A percentile compares a stretch with the other conserved stretches of the same genome.
Conservation (phyloP, 805 yeast genomes). For the Helenozyma rhizophorensis region DNA sequence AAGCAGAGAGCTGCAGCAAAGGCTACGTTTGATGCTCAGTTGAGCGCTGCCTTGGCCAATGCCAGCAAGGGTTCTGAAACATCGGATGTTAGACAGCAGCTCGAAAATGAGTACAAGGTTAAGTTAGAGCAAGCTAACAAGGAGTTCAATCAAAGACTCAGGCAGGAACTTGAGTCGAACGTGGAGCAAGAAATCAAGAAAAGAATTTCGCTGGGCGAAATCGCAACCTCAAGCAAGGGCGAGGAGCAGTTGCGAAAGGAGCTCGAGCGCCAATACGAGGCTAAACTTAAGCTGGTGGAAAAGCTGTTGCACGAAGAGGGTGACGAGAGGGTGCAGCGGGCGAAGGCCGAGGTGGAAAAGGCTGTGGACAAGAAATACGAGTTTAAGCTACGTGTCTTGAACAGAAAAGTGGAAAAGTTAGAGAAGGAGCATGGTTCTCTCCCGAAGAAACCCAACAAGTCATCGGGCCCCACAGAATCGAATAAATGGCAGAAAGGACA, state of each 20-base stretch:
- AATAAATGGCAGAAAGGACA: slow-evolving; percentile 1
- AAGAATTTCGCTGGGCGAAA: slow-evolving; percentile 5
- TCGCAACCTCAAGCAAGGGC: neutral
- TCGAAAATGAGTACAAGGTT: slow-evolving; percentile 20
- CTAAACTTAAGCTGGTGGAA: slow-evolving; percentile 18
- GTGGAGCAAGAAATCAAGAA: slow-evolving; percentile 17
- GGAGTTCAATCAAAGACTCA: slow-evolving; percentile 30
- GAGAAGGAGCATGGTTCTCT: slow-evolving; percentile 19
- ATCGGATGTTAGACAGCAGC: slow-evolving; percentile 16
- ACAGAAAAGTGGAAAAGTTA: slow-evolving; percentile 48
- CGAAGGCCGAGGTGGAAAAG: slow-evolving; percentile 39
- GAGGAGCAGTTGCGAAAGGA: slow-evolving; percentile 15
- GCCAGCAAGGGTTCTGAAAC: too few species aligned
- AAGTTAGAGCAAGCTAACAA: slow-evolving; percentile 17
- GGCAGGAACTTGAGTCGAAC: slow-evolving; percentile 21
- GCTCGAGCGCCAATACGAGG: slow-evolving; percentile 16
- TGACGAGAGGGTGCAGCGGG: slow-evolving; percentile 12
- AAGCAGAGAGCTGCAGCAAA: slow-evolving; percentile 19
- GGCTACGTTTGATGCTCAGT: slow-evolving; percentile 16
- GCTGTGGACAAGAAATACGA: slow-evolving; percentile 56
- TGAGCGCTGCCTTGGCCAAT: slow-evolving; percentile 16
- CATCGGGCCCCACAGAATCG: neutral
- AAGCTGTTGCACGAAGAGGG: slow-evolving; percentile 16
- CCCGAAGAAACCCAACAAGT: neutral
- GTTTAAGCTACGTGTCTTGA: slow-evolving; percentile 53